Conservation (phyloP, 2,329 filamentous ascomycete species). For the Metarhizium anisopliae region DNA sequence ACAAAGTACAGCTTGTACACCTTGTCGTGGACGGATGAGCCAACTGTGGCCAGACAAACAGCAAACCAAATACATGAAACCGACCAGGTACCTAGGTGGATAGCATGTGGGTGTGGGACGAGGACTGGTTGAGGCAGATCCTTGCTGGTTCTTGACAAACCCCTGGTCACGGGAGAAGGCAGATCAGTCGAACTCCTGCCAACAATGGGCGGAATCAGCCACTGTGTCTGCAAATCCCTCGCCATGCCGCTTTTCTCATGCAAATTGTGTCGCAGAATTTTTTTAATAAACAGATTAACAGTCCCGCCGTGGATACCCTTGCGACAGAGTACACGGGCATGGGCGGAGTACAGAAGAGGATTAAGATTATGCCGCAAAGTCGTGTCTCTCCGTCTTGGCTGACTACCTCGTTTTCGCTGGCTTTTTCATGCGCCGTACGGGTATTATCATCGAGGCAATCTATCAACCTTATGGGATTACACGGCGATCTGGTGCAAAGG, state of each 20-base stretch:
- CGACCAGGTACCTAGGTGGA: neutral
- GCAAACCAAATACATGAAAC: conserved; percentile 8
- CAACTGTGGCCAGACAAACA: neutral
- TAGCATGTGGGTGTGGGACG: neutral
- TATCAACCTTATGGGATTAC: neutral
- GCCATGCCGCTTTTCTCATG: neutral
- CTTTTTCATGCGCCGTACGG: neutral
- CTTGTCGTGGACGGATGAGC: too few relatives aligned
- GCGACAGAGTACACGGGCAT: neutral
- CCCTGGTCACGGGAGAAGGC: conserved; percentile 1
- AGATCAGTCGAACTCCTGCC: conserved; percentile 1
- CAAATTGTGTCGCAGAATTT: neutral
- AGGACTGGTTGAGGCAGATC: conserved; percentile 1
- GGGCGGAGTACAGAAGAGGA: too few relatives aligned
- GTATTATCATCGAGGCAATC: neutral
- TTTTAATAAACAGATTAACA: neutral
- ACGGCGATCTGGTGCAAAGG: neutral
- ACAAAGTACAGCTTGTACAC: too few relatives aligned
- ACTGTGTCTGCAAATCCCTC: neutral
- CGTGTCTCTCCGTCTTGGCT: neutral
- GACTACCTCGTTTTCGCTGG: neutral
- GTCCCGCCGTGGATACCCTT: neutral
- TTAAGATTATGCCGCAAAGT: too few relatives aligned
- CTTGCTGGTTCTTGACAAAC: conserved; percentile 1
- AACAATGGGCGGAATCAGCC: neutral